A percentile compares a stretch with the other conserved stretches of the same genome.
These are phyloP conservation scores for Exutisphaerella laricina DNA, from an alignment of 2,329 filamentous ascomycete species.

Conservation along the genomic window DNA sequence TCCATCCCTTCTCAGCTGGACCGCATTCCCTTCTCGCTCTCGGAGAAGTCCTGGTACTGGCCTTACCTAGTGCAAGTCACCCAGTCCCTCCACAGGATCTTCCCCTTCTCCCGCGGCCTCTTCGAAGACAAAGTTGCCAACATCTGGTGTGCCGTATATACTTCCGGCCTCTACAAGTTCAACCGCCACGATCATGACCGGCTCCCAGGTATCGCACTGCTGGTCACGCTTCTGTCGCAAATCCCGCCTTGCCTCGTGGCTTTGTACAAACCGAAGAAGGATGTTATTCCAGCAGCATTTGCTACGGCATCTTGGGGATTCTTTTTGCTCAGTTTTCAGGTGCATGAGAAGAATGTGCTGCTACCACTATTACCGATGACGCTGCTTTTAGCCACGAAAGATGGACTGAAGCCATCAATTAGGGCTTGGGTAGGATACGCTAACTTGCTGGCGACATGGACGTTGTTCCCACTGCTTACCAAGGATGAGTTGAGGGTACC, in stretches of 20 bases:
- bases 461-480: conserved; percentile 83
- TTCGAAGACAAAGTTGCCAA: conserved; percentile 99
- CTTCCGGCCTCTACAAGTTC: conserved; percentile 69
- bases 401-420: conserved; percentile 68
- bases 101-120: conserved; percentile 89
- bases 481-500: conserved; percentile 79
- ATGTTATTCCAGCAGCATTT: conserved; percentile 72
- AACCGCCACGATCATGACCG: conserved; percentile 52
- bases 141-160: conserved; percentile 91
- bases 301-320: conserved; percentile 90
- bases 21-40: conserved; percentile 55
- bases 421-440: conserved; percentile 95
- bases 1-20: conserved; percentile 54
- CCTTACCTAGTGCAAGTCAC: conserved; percentile 70
- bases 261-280: conserved; percentile 70
- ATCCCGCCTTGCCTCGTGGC: conserved; percentile 72
- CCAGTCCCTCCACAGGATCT: conserved; percentile 75
- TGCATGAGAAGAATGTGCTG: conserved; percentile 95
- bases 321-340: conserved; percentile 96
- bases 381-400: conserved; percentile 69
- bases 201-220: conserved; percentile 70
- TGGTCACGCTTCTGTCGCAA: conserved; percentile 70
- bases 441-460: conserved; percentile 81
- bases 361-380: conserved; percentile 93
- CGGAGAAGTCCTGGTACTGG: conserved; percentile 62